These are phyloP conservation scores for Schizochytrium sp. DNA, from an alignment of 108 stramenopile genomes.

Conservation along the genomic window DNA sequence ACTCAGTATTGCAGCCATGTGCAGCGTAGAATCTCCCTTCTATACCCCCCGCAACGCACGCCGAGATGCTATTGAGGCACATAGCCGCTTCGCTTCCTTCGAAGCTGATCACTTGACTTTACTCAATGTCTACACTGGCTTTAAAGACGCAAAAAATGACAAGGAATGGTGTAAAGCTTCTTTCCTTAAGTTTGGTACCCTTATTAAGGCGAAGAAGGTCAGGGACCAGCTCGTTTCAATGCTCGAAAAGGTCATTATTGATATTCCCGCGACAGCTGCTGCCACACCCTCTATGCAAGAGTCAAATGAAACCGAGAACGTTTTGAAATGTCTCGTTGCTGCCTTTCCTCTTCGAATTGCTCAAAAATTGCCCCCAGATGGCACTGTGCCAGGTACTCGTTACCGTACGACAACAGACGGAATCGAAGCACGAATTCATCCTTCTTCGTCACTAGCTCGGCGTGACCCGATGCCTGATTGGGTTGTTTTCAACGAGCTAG, in stretches of 20 bases:
- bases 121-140: constrained; percentile 11
- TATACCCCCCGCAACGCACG: constrained; percentile 8
- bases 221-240: constrained; percentile 41
- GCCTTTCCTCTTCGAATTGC: constrained; percentile 43
- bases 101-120: constrained; percentile 50
- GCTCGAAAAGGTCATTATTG: not conserved
- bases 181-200: constrained; percentile 39
- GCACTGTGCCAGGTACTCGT: not conserved
- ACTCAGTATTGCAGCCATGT: constrained; percentile 33
- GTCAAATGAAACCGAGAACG: not conserved
- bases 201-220: constrained; percentile 31
- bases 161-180: constrained; percentile 33
- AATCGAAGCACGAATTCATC: constrained; percentile 43
- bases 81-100: constrained; percentile 25
- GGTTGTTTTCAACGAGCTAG: constrained; percentile 98
- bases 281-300: not conserved
- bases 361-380: constrained; percentile 17
- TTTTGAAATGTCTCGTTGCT: constrained; percentile 37
- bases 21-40: constrained; percentile 36
- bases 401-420: not conserved
- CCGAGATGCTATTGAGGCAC: constrained; percentile 16
- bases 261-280: not conserved
- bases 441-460: constrained; percentile 32
- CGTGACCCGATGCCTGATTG: constrained; percentile 89
- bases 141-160: not conserved